phyloP scores from a whole-genome alignment of 2,329 filamentous ascomycete species.

The Nakataea oryzae region DNA sequence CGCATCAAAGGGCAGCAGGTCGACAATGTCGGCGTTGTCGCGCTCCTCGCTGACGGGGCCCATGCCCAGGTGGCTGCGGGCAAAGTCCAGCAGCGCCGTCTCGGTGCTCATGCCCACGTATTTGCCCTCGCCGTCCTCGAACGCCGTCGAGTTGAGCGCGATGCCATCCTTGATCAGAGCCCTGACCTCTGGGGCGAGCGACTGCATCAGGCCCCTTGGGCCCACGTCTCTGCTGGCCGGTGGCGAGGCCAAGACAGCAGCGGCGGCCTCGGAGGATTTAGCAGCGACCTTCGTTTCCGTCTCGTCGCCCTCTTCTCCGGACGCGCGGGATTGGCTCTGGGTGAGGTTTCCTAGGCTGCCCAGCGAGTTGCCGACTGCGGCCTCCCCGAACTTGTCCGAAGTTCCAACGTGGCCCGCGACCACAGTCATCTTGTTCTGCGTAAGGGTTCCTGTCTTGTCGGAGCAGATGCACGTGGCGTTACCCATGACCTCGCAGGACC shows the following conservation, averaged over 20 bases:
- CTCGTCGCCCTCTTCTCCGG: not conserved
- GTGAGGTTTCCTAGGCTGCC: not conserved
- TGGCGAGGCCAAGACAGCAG: not conserved
- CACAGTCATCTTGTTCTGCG: constrained; percentile 53
- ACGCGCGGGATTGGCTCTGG: not conserved
- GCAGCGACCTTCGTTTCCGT: not conserved
- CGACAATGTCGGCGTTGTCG: constrained; percentile 40
- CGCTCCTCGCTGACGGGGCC: constrained; percentile 49
- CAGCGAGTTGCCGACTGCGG: not conserved
- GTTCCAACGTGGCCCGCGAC: constrained; percentile 43
- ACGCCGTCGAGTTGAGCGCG: constrained; percentile 58
- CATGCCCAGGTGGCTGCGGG: constrained; percentile 55
- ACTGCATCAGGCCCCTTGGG: not conserved
- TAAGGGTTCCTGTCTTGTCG: constrained; percentile 57
- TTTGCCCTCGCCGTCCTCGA: constrained; percentile 44
- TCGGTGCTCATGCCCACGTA: constrained; percentile 74
- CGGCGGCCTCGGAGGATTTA: not conserved
- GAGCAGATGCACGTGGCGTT: constrained; percentile 48
- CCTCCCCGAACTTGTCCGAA: constrained; percentile 2
- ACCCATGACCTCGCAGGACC: constrained; percentile 62
- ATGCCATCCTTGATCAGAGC: constrained; percentile 27
- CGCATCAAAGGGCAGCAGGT: constrained; percentile 27
- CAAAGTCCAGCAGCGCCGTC: constrained; percentile 62
- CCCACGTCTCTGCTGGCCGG: not conserved
- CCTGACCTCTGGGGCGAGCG: constrained; percentile 31